phyloP scores from a whole-genome alignment of 306 rosid genomes.

The Quercus berberidifolia region DNA sequence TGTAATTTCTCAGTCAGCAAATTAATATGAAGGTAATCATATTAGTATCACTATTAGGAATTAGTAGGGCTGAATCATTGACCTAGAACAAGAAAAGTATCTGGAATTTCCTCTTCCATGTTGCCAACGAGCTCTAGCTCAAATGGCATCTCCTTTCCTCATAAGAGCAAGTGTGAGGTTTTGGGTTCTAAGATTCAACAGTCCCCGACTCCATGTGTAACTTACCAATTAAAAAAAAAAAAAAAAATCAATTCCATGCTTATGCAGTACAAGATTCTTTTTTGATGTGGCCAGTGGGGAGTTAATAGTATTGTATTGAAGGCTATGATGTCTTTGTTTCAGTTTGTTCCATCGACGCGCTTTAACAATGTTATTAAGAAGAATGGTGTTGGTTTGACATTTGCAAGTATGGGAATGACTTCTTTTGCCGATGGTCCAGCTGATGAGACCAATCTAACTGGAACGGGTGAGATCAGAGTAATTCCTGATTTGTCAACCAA shows the following conservation, averaged over 20 bases:
- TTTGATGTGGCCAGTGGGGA: too few species aligned
- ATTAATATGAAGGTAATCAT: not conserved
- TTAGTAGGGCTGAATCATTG: not conserved
- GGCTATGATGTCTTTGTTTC: constrained; percentile 22
- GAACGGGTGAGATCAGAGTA: constrained; percentile 81
- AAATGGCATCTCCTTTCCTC: too few species aligned
- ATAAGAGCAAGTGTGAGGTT: too few species aligned
- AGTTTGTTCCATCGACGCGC: constrained; percentile 75
- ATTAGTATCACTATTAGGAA: not conserved
- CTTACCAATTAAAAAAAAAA: too few species aligned
- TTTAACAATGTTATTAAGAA: constrained; percentile 48
- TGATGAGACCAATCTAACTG: constrained; percentile 62
- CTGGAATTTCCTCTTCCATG: not conserved
- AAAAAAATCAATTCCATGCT: too few species aligned
- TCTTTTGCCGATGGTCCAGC: constrained; percentile 64
- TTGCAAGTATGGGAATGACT: constrained; percentile 61
- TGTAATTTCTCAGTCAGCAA: not conserved
- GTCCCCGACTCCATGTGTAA: too few species aligned
- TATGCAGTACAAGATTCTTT: too few species aligned
- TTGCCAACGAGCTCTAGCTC: too few species aligned
- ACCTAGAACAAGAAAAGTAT: not conserved
- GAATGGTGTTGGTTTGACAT: constrained; percentile 72
- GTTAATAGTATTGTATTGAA: too few species aligned
- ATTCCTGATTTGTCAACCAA: constrained; percentile 83
- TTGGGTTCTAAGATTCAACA: too few species aligned